Percentiles rank a stretch among this genome's conserved stretches.
Evolutionary conservation across 2,329 filamentous ascomycete species (phyloP).

Genomic region (Xylaria sp.): DNA sequence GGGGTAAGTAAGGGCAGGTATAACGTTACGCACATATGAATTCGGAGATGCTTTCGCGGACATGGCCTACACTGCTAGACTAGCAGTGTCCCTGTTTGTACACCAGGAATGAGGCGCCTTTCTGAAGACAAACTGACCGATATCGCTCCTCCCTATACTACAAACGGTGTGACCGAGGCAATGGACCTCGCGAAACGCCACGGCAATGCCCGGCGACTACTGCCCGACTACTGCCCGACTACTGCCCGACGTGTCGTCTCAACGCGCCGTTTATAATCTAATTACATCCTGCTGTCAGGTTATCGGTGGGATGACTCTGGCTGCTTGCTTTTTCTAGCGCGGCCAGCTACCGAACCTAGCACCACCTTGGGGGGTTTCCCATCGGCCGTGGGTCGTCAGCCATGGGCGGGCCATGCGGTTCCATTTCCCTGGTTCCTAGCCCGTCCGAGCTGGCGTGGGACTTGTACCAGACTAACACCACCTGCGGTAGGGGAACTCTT

Average conservation of each 20-base stretch:
- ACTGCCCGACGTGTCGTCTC: not conserved
- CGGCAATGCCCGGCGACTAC: constrained; percentile 24
- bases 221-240: not conserved
- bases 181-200: constrained; percentile 17
- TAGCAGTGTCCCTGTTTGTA: not conserved
- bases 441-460: constrained; percentile 20
- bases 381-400: not conserved
- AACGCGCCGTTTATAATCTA: constrained; percentile 13
- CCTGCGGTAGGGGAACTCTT: constrained; percentile 23
- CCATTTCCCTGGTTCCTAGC: constrained; percentile 2
- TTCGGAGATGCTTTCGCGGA: not conserved
- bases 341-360: constrained; percentile 1
- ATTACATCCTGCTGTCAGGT: constrained; percentile 11
- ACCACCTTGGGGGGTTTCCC: constrained; percentile 26
- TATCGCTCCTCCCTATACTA: constrained; percentile 27
- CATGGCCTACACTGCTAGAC: not conserved
- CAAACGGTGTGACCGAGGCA: constrained; percentile 1
- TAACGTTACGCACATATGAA: too few relatives aligned
- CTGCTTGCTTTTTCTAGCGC: constrained; percentile 31
- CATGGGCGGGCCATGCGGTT: not conserved
- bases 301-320: constrained; percentile 20
- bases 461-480: constrained; percentile 30
- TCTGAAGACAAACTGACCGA: constrained; percentile 16
- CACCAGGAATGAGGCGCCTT: constrained; percentile 2
- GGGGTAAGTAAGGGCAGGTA: too few relatives aligned